Conservation (phyloP, 148 eudicot genomes). For the Hydrangea macrophylla region DNA sequence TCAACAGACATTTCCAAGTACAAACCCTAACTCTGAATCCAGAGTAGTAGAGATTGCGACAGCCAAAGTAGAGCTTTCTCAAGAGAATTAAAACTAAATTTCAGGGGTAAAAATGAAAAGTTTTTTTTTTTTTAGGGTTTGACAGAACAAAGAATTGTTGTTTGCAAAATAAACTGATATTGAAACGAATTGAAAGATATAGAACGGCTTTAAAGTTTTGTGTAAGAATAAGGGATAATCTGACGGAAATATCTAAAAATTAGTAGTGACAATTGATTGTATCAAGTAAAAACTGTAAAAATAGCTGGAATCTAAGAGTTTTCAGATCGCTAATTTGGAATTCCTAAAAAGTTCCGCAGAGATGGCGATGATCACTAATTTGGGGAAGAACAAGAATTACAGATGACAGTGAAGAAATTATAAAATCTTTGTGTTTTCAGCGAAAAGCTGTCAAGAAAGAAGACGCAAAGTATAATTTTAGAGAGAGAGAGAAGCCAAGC, state of each 20-base stretch:
- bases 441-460: neutral
- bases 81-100: neutral
- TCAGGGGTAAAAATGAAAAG: neutral
- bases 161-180: neutral
- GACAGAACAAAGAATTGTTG: slow-evolving; percentile 1
- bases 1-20: neutral
- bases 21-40: slow-evolving; percentile 2
- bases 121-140: neutral
- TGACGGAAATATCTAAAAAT: neutral
- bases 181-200: neutral
- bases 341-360: neutral
- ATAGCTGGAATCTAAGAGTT: slow-evolving; percentile 5
- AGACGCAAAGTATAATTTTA: slow-evolving; percentile 1
- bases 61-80: neutral
- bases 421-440: neutral
- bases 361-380: slow-evolving; percentile 6
- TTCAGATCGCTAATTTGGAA: slow-evolving; percentile 4
- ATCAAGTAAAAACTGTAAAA: too few species aligned
- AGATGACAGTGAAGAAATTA: too few species aligned
- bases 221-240: too few species aligned
- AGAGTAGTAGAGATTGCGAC: neutral
- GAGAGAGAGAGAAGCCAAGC: slow-evolving; percentile 15
- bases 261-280: neutral
- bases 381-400: too few species aligned
- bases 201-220: neutral